Conservation (phyloP, 1,284 basidiomycete species). For the Cutaneotrichosporon mucoides region DNA sequence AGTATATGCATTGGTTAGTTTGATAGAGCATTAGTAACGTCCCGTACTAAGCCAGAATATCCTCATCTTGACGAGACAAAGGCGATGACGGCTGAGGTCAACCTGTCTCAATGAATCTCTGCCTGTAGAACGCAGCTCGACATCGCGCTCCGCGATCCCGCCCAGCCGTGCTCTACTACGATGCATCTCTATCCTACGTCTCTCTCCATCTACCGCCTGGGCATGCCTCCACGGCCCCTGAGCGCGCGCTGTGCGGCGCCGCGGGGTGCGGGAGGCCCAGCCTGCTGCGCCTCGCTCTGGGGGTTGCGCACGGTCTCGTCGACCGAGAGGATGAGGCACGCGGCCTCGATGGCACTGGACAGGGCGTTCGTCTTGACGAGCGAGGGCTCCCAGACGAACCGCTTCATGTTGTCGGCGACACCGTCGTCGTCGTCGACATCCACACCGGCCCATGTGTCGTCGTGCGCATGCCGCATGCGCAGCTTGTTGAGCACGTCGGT, state of each 20-base stretch:
- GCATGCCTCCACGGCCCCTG: conserved; percentile 57
- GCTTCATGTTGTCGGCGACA: conserved; percentile 91
- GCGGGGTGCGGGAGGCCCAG: conserved; percentile 77
- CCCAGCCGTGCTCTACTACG: background rate
- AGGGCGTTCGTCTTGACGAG: conserved; percentile 95
- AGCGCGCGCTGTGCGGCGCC: conserved; percentile 77
- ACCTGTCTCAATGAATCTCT: no score
- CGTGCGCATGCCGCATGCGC: conserved; percentile 90
- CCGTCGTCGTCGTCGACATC: conserved; percentile 92
- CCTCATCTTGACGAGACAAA: no score
- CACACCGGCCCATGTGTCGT: conserved; percentile 83
- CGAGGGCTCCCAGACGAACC: conserved; percentile 97
- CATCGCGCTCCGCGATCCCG: no score
- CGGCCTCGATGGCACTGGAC: conserved; percentile 90
- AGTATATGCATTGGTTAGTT: no score
- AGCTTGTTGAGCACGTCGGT: conserved; percentile 97
- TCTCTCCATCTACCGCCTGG: conserved; percentile 13
- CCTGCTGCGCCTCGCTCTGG: conserved; percentile 64
- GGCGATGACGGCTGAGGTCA: no score
- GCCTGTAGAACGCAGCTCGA: no score
- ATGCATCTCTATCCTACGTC: conserved; percentile 3
- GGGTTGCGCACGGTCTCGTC: conserved; percentile 94
- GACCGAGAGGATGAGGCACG: conserved; percentile 88
- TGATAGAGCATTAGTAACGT: no score
- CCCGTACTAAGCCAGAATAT: no score